Base-by-base conservation (phyloP, 495 filamentous ascomycete species). In the Tuber umbilicatum region DNA sequence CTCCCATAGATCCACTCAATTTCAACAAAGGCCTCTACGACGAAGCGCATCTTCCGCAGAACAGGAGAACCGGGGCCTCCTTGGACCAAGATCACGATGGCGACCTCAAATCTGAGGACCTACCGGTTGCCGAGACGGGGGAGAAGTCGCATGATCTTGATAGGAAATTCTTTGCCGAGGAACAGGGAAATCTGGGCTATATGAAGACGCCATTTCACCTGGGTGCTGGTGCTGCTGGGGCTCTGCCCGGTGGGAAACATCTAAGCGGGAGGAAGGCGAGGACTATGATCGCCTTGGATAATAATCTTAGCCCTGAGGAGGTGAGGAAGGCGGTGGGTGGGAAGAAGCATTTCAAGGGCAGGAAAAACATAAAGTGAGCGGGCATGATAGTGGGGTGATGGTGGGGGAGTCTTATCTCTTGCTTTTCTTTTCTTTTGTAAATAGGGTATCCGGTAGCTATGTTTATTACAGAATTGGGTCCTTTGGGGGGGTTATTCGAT, bases 341-440 rank as follows among this genome's bases (percentile, higher is more conserved):
- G 39, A 99, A 99, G 89, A 98, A 97, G 85, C 96, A 98, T 84
- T 97, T 93, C 84, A 98, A 98, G 86, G 90, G 87, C 12, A 89
- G 91, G 73, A 89, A 80, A 67, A 88, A 88, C 17, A 64, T 64
- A 64, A 64, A 64, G 31, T 64, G 55, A 64, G 55, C 14, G 27
- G 12, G 35, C 27, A 35, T 64, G 27, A 64, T 35, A 35, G 55
- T 17, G 55, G 55, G 55, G 2, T 19, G n/a, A n/a, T n/a, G n/a
- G n/a, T n/a, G n/a, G n/a, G n/a, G n/a, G n/a, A n/a, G n/a, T n/a
- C n/a, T n/a, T n/a, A n/a, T n/a, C n/a, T n/a, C 27, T 64, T 64
- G 27, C 27, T 17, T 35, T 64, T 35, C 35, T 35, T 64, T 64
- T 64, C 17, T 64, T 64, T 64, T 31, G 55, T 64, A 64, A 35